phyloP scores from a whole-genome alignment of 257 asterid genomes.

The Solanum rostratum region DNA sequence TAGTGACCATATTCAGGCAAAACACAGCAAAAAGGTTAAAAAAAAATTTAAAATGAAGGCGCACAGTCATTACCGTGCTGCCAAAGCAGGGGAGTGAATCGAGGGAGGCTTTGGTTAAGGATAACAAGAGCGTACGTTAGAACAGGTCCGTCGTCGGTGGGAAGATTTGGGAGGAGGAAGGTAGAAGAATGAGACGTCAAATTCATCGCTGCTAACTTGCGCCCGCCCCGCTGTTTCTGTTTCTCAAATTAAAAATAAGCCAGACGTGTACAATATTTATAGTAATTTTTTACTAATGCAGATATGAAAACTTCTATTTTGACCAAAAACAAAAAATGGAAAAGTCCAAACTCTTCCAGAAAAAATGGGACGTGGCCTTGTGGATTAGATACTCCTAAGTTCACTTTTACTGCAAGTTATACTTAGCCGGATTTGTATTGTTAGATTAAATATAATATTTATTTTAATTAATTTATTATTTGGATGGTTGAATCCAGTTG shows the following conservation, averaged over 20 bases:
- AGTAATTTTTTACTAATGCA: too few relatives aligned
- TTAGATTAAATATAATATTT: too few relatives aligned
- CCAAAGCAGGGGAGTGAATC: slow-evolving; percentile 83
- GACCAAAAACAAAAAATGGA: background rate
- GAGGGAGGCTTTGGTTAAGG: slow-evolving; percentile 72
- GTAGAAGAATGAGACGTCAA: slow-evolving; percentile 54
- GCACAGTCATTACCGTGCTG: slow-evolving; percentile 42
- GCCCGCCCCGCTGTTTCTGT: background rate
- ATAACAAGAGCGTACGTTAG: slow-evolving; percentile 49
- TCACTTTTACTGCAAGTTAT: background rate
- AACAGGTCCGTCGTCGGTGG: slow-evolving; percentile 27
- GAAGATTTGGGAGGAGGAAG: slow-evolving; percentile 48
- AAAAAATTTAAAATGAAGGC: background rate
- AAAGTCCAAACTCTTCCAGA: background rate
- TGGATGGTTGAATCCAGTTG: too few relatives aligned
- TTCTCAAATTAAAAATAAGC: background rate
- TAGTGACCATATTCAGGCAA: slow-evolving; percentile 4
- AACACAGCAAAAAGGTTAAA: background rate
- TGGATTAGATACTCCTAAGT: background rate
- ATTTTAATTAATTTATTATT: too few relatives aligned
- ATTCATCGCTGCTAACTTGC: slow-evolving; percentile 32
- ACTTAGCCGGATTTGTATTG: too few relatives aligned
- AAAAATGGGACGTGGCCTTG: background rate
- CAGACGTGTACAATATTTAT: too few relatives aligned
- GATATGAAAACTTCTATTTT: background rate